Base-by-base conservation (phyloP, 2,329 filamentous ascomycete species). In the Xylaria arbuscula region DNA sequence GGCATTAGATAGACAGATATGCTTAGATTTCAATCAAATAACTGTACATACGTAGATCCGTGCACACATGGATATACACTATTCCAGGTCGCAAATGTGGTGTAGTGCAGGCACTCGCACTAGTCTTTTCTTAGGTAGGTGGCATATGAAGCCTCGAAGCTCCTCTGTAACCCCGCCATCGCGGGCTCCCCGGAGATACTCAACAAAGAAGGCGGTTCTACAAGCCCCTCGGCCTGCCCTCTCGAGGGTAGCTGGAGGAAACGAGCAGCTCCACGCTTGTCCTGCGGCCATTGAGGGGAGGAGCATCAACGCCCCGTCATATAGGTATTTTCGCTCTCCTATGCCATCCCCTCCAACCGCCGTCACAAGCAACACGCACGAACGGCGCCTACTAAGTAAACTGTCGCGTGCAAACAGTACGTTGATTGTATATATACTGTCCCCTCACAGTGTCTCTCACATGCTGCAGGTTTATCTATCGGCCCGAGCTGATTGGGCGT, bases 381-480 rank as follows among this genome's bases (percentile, higher is more conserved):
- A 47, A 42, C 48, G n/a, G 24, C 19, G 28, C 34, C n/a, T 32
- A 32, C 53, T n/a, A n/a, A n/a, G n/a, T n/a, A 58, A 60, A 24
- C 45, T 65, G 66, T 68, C 61, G 58, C 54, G 55, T 63, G 58
- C 58, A 6, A 6, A 65, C 59, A 67, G 64, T 67, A 51, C 22
- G 59, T 38, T 19, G 40, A 67, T 51, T 59, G n/a, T 45, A 54
- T 59, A 59, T 36, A 57, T 60, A 76, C 74, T 74, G 74, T 76
- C 64, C 69, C 63, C 64, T 66, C 71, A 77, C 75, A 76, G 75
- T 76, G 74, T 71, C 62, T 63, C 58, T 64, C 36, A 1, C n/a
- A 17, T 72, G 66, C 74, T 76, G 74, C 74, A 75, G 70, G 73
- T 72, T 77, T 76, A 77, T 77, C 75, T 76, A 72, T 72, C 58